Base-by-base conservation (phyloP, 192 early-diverging fungal species). In the Rhizophagus prolifer region DNA sequence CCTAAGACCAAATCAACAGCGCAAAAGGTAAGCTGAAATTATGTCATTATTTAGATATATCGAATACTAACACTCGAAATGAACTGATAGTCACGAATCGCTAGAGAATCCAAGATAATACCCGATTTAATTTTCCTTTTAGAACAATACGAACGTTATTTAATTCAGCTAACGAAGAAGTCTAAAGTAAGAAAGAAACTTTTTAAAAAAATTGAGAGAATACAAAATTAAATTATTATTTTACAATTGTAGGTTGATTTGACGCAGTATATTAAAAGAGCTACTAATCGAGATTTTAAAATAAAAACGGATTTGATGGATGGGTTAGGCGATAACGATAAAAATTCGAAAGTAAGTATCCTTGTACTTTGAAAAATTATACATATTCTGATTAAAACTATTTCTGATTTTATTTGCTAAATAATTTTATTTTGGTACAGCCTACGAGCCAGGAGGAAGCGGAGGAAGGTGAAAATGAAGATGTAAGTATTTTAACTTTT, bases 261-360 rank as follows among this genome's bases (percentile, higher is more conserved):
- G 58, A 91, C 91, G 38, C 90, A 93, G 61, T 90, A 92, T 70
- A 85, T 94, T 77, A 90, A 92, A 73, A 83, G 92, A 26, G 92
- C 93, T 77, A 94, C 92, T 1, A 90, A 91, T 2, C 84, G 92
- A 44, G 94, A 95, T 63, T 95, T 95, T 61, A 86, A 83, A 60
- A 93, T 95, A 72, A 82, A 91, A 30, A 80, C 82, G 64, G 83
- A 82, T 60, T 71, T 79, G 14, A 84, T 85, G 59, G 81, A 81
- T 13, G 82, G 83, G 46, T 28, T 75, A 12, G 79, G 82, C 12
- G 81, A 84, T 36, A 82, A 79, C 1, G 78, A 79, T 28, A 31
- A 44, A 70, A 26, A 65, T 58, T 41, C 54, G 46, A 77, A 76
- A 4, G 64, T 77, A 62, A 62, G 38, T 28, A 50, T 50, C 46